phyloP scores from a whole-genome alignment of 441 rosid species.

The Biscutella laevigata region DNA sequence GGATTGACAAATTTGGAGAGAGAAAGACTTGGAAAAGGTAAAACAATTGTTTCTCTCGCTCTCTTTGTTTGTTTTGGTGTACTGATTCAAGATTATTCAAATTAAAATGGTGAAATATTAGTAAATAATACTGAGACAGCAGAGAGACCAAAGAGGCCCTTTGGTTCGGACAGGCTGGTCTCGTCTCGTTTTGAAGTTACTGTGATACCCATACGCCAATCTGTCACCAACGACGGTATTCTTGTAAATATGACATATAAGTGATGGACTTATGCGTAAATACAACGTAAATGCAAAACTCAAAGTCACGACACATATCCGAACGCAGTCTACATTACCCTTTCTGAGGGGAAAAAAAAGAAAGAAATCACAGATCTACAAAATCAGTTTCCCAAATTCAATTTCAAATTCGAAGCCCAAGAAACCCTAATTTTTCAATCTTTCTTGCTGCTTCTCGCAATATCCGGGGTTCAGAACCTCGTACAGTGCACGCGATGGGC shows the following conservation, averaged over 20 bases:
- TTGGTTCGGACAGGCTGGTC: constrained; percentile 24
- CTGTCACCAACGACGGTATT: not conserved
- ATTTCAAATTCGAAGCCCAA: not conserved
- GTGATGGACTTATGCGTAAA: not conserved
- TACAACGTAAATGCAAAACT: constrained; percentile 2
- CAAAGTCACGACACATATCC: constrained; percentile 23
- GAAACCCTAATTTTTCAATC: constrained; percentile 23
- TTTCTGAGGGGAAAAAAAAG: constrained; percentile 1
- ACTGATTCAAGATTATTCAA: too few relatives aligned
- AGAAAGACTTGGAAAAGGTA: constrained; percentile 17
- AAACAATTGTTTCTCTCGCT: too few relatives aligned
- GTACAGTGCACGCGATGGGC: constrained; percentile 56
- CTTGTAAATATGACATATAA: not conserved
- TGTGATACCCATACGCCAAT: constrained; percentile 3
- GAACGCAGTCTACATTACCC: constrained; percentile 17
- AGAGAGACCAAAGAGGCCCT: too few relatives aligned
- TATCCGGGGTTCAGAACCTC: constrained; percentile 23
- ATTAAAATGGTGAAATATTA: not conserved
- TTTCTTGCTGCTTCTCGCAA: constrained; percentile 4
- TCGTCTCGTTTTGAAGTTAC: constrained; percentile 1
- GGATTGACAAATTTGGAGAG: constrained; percentile 15
- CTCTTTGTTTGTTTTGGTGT: not conserved
- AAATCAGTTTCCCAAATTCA: constrained; percentile 7
- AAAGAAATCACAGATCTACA: constrained; percentile 35
- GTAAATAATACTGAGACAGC: too few relatives aligned